A percentile compares a stretch with the other conserved stretches of the same genome.
Conservation (phyloP, 495 filamentous ascomycete genomes). For the Lasiosphaeris hirsuta region DNA sequence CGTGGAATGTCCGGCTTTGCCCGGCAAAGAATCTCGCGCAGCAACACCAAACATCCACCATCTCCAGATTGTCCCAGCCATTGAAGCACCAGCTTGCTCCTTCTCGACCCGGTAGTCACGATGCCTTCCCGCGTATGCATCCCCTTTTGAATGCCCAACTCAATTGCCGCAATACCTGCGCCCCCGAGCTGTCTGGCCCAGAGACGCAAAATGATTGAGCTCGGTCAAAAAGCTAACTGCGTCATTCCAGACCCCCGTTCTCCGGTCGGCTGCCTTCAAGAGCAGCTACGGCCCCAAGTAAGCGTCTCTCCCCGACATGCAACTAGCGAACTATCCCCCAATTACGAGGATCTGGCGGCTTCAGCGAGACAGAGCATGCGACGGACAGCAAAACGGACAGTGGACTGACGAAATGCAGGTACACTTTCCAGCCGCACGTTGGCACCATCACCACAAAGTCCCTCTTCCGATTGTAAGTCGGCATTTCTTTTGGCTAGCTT, state of each 20-base stretch:
- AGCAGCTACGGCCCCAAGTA: constrained; percentile 53
- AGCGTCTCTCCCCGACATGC: constrained; percentile 23
- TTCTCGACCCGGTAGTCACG: constrained; percentile 20
- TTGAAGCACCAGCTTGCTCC: constrained; percentile 32
- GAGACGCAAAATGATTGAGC: background rate
- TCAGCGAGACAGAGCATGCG: background rate
- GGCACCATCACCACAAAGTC: constrained; percentile 37
- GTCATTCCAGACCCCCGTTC: constrained; percentile 35
- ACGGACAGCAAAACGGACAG: background rate
- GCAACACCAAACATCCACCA: constrained; percentile 18
- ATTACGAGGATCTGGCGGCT: background rate
- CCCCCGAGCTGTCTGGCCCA: background rate
- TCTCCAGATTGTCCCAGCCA: constrained; percentile 22
- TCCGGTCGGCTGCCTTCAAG: constrained; percentile 36
- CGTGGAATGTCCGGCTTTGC: constrained; percentile 26
- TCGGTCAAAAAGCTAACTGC: constrained; percentile 21
- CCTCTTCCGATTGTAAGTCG: constrained; percentile 37
- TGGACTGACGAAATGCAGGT: constrained; percentile 38
- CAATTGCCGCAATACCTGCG: background rate
- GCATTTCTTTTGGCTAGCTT: background rate
- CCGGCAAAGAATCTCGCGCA: constrained; percentile 39
- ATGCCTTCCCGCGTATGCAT: constrained; percentile 44
- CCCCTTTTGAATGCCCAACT: background rate
- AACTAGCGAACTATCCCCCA: background rate
- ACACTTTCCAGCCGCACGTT: constrained; percentile 45